Base-by-base conservation (phyloP, 2,329 filamentous ascomycete species). In the Hortaea werneckii region DNA sequence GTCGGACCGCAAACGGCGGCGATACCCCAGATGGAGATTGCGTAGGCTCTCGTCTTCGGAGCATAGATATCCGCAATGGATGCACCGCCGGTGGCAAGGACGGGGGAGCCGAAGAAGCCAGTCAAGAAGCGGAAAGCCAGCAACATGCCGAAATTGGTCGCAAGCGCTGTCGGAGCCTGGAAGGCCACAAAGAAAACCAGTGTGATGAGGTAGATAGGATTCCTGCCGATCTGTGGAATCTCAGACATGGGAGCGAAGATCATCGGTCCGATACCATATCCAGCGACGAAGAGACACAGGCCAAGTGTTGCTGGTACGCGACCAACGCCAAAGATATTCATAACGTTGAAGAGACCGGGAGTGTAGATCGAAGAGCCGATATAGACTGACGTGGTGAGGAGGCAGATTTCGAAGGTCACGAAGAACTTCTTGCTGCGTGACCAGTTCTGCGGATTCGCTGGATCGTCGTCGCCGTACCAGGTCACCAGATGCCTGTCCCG, bases 91-190 rank as follows among this genome's bases (percentile, higher is more conserved):
- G 68, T 73, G 0, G 70, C 70, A 0, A 73, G 62, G 0, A 63
- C 63, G 0, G 71, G 70, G 0, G 61, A 65, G 1, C 73, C 72
- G 50, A 75, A 66, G 53, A 77, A 73, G 0, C 74, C 74, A 0
- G 70, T 71, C 0, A 78, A 49, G 53, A 76, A 77, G 5, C 75
- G 69, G 37, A 78, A 69, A 2, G 66, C 70, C 0, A 79, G 59
- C 0, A 79, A 60, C 61, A 74, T 74, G 5, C 68, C 71, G 40
- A 78, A 69, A 50, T 76, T 77, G 34, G 61, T 63, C 0, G 71
- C 69, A n/a, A 72, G 63, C 2, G 69, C 65, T 4, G 69, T 68
- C 1, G 66, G 68, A 6, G 76, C 63, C 38, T 74, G 66, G 41
- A 79, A 62, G 32, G 73, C 65, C 32, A 73, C 67, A 55, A 77